Conservation (phyloP, 2,329 filamentous ascomycete genomes). For the Sordariomycetes sp. region DNA sequence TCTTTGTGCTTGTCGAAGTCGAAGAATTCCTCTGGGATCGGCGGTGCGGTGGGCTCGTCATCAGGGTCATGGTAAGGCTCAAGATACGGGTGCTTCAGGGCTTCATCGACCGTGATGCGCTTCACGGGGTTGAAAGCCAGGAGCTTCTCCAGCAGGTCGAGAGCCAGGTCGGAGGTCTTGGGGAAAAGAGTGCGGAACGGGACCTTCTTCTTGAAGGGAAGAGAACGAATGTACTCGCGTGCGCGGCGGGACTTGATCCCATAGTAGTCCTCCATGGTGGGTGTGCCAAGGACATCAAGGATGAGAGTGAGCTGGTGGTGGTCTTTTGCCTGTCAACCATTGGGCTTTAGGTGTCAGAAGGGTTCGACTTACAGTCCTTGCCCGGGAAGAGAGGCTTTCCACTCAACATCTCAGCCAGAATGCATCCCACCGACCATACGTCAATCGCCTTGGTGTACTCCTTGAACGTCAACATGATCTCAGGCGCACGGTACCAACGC, state of each 20-base stretch:
- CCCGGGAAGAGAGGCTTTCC: slow-evolving; percentile 97
- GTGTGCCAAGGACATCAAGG: slow-evolving; percentile 91
- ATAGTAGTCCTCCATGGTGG: slow-evolving; percentile 99
- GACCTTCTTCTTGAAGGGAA: slow-evolving; percentile 99
- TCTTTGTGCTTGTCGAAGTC: slow-evolving; percentile 99
- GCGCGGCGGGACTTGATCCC: slow-evolving; percentile 98
- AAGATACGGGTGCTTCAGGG: slow-evolving; percentile 92
- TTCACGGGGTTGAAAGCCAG: slow-evolving; percentile 98
- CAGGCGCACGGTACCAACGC: slow-evolving; percentile 95
- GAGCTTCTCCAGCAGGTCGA: slow-evolving; percentile 91
- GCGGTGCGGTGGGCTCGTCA: slow-evolving; percentile 91
- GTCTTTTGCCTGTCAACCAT: slow-evolving; percentile 40
- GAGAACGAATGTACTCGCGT: slow-evolving; percentile 93
- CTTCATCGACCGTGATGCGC: slow-evolving; percentile 96
- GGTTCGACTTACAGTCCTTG: slow-evolving; percentile 74
- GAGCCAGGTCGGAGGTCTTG: slow-evolving; percentile 93
- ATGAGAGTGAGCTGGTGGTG: slow-evolving; percentile 98
- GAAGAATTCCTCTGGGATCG: slow-evolving; percentile 98
- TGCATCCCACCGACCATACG: slow-evolving; percentile 98
- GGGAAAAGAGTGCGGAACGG: slow-evolving; percentile 95
- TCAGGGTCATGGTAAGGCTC: slow-evolving; percentile 99
- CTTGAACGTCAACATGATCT: slow-evolving; percentile 99
- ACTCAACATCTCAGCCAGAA: slow-evolving; percentile 96
- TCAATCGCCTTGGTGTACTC: slow-evolving; percentile 99
- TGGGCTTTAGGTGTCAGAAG: neutral